Evolutionary conservation across 108 stramenopile genomes (phyloP), one percentile per base, ranked within the genome.

Genomic region (Pseudonitzschia multistriata): DNA sequence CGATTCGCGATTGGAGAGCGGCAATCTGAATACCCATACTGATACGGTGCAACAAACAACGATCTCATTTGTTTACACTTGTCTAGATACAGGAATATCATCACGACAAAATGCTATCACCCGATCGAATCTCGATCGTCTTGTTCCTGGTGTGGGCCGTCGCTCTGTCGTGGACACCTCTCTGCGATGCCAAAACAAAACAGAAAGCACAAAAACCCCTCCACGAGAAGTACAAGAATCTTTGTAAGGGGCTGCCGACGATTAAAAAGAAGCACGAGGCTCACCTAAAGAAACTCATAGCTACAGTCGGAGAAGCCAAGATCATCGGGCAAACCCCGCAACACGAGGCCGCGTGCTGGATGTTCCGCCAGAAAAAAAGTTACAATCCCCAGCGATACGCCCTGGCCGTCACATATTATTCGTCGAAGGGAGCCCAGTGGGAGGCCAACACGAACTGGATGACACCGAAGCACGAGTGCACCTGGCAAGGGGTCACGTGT

Each of bases 291-390:
- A 54, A 63, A 56, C 47, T 77, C 33, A 42, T 70, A 24, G 21
- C 57, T 0, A 48, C 42, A 33, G 49, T 77, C 39, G 76, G 76
- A 31, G 65, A 65, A 25, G 17, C 42, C 24, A 47, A 62, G 19
- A 49, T 77, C 57, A 48, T 35, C 17, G 55, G 55, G 19, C 15
- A 33, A 6, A 67, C 47, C 14, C 79, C 81, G 29, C 86, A 84
- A 45, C 78, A 84, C 52, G 62, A 80, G 29, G 81, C 86, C 17
- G 81, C 81, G 6, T 87, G 86, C 60, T 87, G 86, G 86, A 79
- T 87, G 68, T 62, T 87, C 33, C 70, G 69, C 66, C 56, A 53
- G n/a, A 47, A 24, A 35, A 66, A 62, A 31, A 62, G 59, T 33
- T 47, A 54, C 25, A 47, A 50, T 2, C 50, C 67, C n/a, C 81